These are phyloP conservation scores for Nicotiana noctiflora DNA, from an alignment of 257 asterid species.

Conservation along the genomic window DNA sequence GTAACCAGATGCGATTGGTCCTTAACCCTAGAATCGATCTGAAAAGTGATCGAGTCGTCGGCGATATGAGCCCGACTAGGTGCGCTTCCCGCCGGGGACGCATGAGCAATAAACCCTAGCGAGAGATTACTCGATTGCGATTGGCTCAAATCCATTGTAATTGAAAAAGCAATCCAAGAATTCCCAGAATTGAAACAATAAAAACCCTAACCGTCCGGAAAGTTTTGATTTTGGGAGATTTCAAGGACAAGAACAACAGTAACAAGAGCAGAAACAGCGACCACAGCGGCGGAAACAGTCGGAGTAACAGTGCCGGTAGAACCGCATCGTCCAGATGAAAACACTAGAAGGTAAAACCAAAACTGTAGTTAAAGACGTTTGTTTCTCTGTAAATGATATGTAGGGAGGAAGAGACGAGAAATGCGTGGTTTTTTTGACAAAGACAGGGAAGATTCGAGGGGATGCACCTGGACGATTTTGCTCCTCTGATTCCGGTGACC, in stretches of 20 bases:
- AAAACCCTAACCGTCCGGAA: background rate
- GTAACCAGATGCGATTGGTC: conserved; percentile 34
- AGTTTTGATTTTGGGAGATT: background rate
- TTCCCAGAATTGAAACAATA: background rate
- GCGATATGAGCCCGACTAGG: conserved; percentile 29
- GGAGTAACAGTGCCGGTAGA: background rate
- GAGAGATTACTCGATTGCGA: conserved; percentile 42
- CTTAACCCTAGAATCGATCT: conserved; percentile 48
- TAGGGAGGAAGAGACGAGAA: background rate
- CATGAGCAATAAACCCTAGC: conserved; percentile 59
- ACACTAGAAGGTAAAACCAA: background rate
- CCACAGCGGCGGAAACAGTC: conserved; percentile 11
- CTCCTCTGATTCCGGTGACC: background rate
- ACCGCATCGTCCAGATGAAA: conserved; percentile 26
- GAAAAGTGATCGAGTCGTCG: conserved; percentile 53
- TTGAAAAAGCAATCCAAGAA: background rate
- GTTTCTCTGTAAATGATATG: conserved; percentile 11
- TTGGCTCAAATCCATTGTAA: conserved; percentile 57
- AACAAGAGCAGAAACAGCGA: conserved; percentile 19
- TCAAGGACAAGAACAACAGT: conserved; percentile 19
- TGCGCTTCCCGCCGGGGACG: conserved; percentile 20
- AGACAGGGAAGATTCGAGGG: conserved; percentile 17
- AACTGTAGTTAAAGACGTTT: background rate
- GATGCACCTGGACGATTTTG: conserved; percentile 29
- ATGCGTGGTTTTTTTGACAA: conserved; percentile 34